Base-by-base conservation (phyloP, 2,329 filamentous ascomycete genomes). In the Alternaria hordeiaustralica region DNA sequence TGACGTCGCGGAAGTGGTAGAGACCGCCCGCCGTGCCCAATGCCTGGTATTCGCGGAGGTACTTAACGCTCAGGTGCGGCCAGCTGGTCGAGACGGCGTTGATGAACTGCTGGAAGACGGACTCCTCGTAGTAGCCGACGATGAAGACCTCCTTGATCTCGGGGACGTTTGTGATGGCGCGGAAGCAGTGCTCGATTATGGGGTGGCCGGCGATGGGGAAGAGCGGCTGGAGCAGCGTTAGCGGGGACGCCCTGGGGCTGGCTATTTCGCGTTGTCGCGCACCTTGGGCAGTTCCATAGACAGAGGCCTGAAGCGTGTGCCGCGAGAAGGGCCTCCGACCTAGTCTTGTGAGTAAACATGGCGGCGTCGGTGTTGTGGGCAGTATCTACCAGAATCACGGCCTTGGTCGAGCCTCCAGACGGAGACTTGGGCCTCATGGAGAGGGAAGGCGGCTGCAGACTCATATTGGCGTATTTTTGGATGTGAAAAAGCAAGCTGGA, bases 1-100 rank as follows among this genome's bases (percentile, higher is more conserved):
- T 98, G 70, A 93, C 93, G 88, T 99, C 96, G 79, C 96, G 93
- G 89, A 99, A 98, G 85, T 98, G 96, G 87, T 98, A 99, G 49
- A 99, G 89, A 66, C 96, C 96, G 73, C 96, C 96, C 28, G 96
- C 96, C 13, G 96, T 98, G 79, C 96, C 96, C 66, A 99, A 85
- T 63, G 96, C 94, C 82, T 97, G 91, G 85, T 99, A 99, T 86
- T 99, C 96, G 78, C 96, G 92, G 58, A 99, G 89, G 84, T 99
- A 99, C 81, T 94, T 93, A 83, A 98, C 93, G 74, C 90, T 89
- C 75, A 98, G 89, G 78, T 93, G 88, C 58, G 94, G 93, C 84
- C 97, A 97, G 79, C 93, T 91, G 80, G 88, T 88, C 65, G 89
- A 86, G 65, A 94, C 89, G 79, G 97, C 92, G 83, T 97, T 97